Evolutionary conservation across 208 protist species (phyloP), one percentile per base, ranked within the genome.

Genomic region (Novymonas esmeraldas): DNA sequence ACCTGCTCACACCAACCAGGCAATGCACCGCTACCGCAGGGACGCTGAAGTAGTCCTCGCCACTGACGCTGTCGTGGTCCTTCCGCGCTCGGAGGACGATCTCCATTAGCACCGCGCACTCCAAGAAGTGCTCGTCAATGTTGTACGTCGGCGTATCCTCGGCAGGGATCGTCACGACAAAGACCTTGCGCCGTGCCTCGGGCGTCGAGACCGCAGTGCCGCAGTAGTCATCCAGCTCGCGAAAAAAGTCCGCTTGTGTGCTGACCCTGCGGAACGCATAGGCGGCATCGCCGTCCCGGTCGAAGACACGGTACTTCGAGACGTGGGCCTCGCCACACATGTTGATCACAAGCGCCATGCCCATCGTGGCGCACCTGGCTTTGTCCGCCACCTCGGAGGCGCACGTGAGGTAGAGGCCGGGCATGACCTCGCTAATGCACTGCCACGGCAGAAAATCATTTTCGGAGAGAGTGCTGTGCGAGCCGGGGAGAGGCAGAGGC

Each of bases 1-100:
- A 95, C 31, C 94, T 68, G 64, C 85, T 94, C 28, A 97, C 91
- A 20, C 94, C 94, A 26, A 92, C 84, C 77, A 94, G 80, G 74
- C 94, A 98, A 66, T 96, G 84, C 11, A 92, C 89, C 22, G 71
- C 73, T 10, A 95, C 84, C 10, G 65, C 66, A 11, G 78, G 87
- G 10, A 36, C 24, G 11, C 36, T 9, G 10, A 50, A 16, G 29
- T 51, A 58, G 34, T 63, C 44, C 14, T 42, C 55, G 5, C 24
- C 38, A 6, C 29, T 20, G 18, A 42, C 16, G 13, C 16, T 14
- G 22, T 64, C 29, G 13, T 57, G 9, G 0, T 7, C 39, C 31
- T 55, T 62, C 33, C 81, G 57, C 54, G 80, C 70, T 7, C 70
- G 29, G 33, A 94, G 64, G 14, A 93, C 77, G 2, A 90, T 48